Conservation (phyloP, 495 filamentous ascomycete species). For the Aspergillus conjunctus region DNA sequence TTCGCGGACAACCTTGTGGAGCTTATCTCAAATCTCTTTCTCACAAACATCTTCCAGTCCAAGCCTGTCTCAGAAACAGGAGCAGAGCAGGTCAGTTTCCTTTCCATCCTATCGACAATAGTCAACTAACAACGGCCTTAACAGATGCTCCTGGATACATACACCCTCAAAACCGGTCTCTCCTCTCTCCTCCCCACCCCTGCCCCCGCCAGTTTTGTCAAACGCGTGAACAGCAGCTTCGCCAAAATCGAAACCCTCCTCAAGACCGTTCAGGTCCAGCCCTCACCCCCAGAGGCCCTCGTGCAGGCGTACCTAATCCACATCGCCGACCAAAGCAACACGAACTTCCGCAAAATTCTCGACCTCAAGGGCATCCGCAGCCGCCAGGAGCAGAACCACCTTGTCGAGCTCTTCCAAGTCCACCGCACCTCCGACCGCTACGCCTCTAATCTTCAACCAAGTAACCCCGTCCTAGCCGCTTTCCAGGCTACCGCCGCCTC, state of each 20-base stretch:
- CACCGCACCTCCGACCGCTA: constrained; percentile 67
- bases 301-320: constrained; percentile 97
- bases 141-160: constrained; percentile 91
- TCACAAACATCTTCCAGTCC: constrained; percentile 83
- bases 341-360: constrained; percentile 95
- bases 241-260: constrained; percentile 87
- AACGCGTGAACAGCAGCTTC: constrained; percentile 84
- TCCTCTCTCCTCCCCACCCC: constrained; percentile 45
- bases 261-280: constrained; percentile 94
- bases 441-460: constrained; percentile 45
- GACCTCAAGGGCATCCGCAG: constrained; percentile 85
- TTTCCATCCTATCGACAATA: neutral
- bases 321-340: constrained; percentile 84
- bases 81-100: constrained; percentile 75
- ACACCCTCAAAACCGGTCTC: constrained; percentile 84
- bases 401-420: constrained; percentile 86
- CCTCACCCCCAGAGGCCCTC: constrained; percentile 86
- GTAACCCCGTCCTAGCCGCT: constrained; percentile 45
- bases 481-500: constrained; percentile 44
- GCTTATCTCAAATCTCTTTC: constrained; percentile 73
- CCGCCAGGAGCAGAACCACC: constrained; percentile 75
- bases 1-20: constrained; percentile 96
- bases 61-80: constrained; percentile 88
- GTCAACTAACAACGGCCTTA: constrained; percentile 12
- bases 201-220: constrained; percentile 69